A percentile compares a stretch with the other conserved stretches of the same genome.
These are phyloP conservation scores for Penicillium sumatraense DNA, from an alignment of 2,329 filamentous ascomycete species.

Conservation along the genomic window DNA sequence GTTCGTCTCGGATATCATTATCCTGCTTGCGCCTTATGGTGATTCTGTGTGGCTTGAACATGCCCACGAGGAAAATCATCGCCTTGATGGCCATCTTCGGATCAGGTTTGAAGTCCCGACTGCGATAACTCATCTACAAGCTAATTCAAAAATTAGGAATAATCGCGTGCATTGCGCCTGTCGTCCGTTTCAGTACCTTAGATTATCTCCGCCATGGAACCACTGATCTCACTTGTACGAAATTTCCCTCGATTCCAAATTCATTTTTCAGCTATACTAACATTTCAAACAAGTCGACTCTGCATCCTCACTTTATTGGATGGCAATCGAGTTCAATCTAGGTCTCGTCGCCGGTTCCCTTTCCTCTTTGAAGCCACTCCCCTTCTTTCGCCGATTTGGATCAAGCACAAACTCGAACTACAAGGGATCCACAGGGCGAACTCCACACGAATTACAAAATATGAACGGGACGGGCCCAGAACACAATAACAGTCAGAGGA, in stretches of 20 bases:
- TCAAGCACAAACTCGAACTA: background rate
- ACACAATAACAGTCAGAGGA: too few relatives aligned
- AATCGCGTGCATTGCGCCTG: constrained; percentile 21
- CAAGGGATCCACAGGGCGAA: background rate
- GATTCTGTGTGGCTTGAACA: constrained; percentile 3
- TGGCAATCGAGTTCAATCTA: constrained; percentile 28
- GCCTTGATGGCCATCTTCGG: constrained; percentile 16
- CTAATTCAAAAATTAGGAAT: constrained; percentile 18
- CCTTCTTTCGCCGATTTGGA: constrained; percentile 11
- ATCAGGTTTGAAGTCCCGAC: constrained; percentile 12
- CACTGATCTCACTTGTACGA: constrained; percentile 24
- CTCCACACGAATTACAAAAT: too few relatives aligned
- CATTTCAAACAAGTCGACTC: too few relatives aligned
- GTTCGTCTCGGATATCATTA: constrained; percentile 9
- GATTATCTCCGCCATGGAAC: constrained; percentile 17
- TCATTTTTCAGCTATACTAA: too few relatives aligned
- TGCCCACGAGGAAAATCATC: constrained; percentile 8
- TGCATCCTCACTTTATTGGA: constrained; percentile 23
- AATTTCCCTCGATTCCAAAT: too few relatives aligned
- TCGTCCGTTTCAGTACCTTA: constrained; percentile 24
- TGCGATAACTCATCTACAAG: too few relatives aligned
- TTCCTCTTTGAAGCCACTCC: constrained; percentile 14
- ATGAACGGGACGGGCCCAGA: background rate
- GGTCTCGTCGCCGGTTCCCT: constrained; percentile 24
- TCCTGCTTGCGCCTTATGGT: constrained; percentile 5